Conservation (phyloP, 2,329 filamentous ascomycete genomes). For the Fusarium sp. region DNA sequence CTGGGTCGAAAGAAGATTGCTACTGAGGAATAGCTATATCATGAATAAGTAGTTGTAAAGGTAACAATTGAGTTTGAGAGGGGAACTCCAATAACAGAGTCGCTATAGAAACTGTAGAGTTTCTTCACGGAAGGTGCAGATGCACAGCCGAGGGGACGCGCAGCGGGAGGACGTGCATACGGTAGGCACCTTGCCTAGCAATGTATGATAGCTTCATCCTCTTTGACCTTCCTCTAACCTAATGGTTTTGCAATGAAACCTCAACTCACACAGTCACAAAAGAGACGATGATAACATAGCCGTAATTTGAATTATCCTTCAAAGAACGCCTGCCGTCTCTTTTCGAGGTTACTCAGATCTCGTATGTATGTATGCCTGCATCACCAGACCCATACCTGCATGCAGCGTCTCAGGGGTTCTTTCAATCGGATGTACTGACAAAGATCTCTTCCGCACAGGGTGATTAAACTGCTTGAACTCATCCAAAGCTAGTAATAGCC, state of each 20-base stretch:
- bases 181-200: not conserved
- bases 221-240: not conserved
- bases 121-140: constrained; percentile 17
- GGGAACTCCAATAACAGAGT: constrained; percentile 17
- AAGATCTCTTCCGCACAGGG: not conserved
- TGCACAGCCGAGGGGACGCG: constrained; percentile 18
- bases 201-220: not conserved
- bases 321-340: too few species aligned
- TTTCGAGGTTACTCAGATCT: constrained; percentile 5
- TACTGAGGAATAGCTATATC: not conserved
- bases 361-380: constrained; percentile 7
- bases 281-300: not conserved
- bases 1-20: constrained; percentile 1
- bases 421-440: not conserved
- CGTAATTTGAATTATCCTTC: not conserved
- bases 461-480: not conserved
- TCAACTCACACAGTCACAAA: not conserved
- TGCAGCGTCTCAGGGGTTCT: constrained; percentile 10
- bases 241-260: too few species aligned
- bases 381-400: constrained; percentile 11
- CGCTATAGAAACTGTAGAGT: constrained; percentile 14
- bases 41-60: not conserved
- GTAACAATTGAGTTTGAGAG: not conserved
- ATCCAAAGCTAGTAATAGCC: constrained; percentile 10
- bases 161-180: constrained; percentile 5